These are phyloP conservation scores for Pisolithus orientalis DNA, from an alignment of 768 basidiomycete genomes.

Conservation along the genomic window DNA sequence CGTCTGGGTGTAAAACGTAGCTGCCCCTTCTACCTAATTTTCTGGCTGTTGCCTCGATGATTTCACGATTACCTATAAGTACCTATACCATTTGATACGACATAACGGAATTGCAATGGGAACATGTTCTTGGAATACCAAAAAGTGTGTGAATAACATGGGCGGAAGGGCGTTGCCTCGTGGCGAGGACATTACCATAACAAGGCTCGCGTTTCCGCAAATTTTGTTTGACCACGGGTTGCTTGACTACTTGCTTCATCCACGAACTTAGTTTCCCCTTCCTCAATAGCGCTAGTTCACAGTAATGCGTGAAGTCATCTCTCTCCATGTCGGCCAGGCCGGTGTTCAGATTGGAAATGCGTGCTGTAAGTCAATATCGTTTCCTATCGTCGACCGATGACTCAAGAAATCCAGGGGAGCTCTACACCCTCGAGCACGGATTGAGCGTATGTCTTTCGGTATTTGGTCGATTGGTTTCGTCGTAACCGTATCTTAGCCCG, in stretches of 20 bases:
- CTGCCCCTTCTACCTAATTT: conserved; percentile 21
- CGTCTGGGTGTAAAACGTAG: conserved; percentile 21
- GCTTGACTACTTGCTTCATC: conserved; percentile 10
- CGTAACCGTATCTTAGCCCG: conserved; percentile 51
- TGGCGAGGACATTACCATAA: conserved; percentile 21
- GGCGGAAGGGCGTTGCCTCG: no score
- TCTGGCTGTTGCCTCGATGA: conserved; percentile 26
- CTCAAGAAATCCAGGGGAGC: conserved; percentile 62
- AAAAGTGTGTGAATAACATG: neutral
- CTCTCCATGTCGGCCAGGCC: conserved; percentile 95
- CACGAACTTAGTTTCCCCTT: conserved; percentile 8
- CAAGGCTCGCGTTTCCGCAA: conserved; percentile 11
- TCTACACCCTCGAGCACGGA: conserved; percentile 97
- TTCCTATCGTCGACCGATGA: conserved; percentile 4
- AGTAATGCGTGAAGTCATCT: conserved; percentile 89
- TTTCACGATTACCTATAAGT: conserved; percentile 23
- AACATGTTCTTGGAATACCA: conserved; percentile 4
- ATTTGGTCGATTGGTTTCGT: conserved; percentile 5
- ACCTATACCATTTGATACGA: conserved; percentile 25
- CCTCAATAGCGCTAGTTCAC: conserved; percentile 8
- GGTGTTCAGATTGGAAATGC: conserved; percentile 94
- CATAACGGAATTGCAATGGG: conserved; percentile 5
- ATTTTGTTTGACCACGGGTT: conserved; percentile 10
- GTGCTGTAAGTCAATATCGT: conserved; percentile 63
- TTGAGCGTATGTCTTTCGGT: conserved; percentile 61